phyloP scores from a whole-genome alignment of 345 rosid species.

The Moricandia arvensis region DNA sequence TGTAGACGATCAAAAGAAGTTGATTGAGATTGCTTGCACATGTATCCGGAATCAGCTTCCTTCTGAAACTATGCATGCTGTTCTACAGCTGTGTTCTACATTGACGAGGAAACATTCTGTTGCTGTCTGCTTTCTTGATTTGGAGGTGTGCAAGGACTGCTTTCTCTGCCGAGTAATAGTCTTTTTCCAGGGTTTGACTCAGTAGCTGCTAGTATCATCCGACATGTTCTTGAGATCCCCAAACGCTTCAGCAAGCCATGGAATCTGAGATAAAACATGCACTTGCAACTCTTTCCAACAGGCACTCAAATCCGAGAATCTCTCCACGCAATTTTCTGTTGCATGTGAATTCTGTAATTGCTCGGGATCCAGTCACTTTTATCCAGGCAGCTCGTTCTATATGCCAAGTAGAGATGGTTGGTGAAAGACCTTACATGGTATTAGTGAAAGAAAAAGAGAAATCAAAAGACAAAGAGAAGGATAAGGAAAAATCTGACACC shows the following conservation, averaged over 20 bases:
- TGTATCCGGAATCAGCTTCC: conserved; percentile 76
- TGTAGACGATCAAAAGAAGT: conserved; percentile 64
- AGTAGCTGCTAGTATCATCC: conserved; percentile 79
- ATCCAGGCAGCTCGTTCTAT: conserved; percentile 77
- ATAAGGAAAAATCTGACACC: conserved; percentile 45
- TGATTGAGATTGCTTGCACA: conserved; percentile 84
- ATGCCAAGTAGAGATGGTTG: conserved; percentile 94
- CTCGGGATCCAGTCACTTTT: conserved; percentile 81
- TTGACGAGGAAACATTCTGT: conserved; percentile 75
- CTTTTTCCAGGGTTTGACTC: conserved; percentile 92
- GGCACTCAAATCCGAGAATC: conserved; percentile 81
- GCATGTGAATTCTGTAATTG: conserved; percentile 69
- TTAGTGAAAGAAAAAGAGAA: conserved; percentile 88
- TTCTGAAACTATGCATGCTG: conserved; percentile 91
- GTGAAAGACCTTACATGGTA: conserved; percentile 85
- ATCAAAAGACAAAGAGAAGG: conserved; percentile 73
- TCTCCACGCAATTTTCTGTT: conserved; percentile 73
- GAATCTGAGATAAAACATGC: conserved; percentile 90
- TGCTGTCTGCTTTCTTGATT: conserved; percentile 84
- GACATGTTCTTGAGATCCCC: conserved; percentile 96
- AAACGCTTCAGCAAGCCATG: conserved; percentile 96
- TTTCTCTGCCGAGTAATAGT: conserved; percentile 80
- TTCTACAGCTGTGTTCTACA: conserved; percentile 81
- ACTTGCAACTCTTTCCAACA: conserved; percentile 72
- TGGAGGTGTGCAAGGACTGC: conserved; percentile 76